Percentiles rank a stretch among this genome's conserved stretches.
phyloP scores from a whole-genome alignment of 2,329 filamentous ascomycete genomes.

The Colletotrichum plurivorum region DNA sequence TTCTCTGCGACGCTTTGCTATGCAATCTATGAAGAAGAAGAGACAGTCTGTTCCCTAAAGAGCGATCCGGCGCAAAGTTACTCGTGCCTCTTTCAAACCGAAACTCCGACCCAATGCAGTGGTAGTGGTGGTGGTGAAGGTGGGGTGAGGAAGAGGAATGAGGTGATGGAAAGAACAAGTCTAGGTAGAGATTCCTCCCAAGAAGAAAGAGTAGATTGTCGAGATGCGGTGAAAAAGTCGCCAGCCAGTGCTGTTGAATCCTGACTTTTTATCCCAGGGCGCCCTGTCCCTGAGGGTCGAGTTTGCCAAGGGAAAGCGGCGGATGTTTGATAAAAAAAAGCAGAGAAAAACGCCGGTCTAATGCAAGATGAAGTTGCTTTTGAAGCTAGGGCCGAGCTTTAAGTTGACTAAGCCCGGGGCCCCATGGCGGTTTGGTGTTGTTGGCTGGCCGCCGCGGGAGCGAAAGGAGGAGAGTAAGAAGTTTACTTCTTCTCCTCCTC shows the following conservation, averaged over 20 bases:
- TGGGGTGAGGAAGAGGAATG: neutral
- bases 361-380: slow-evolving; percentile 16
- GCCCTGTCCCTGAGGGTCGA: neutral
- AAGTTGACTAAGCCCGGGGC: neutral
- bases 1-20: slow-evolving; percentile 9
- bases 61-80: slow-evolving; percentile 16
- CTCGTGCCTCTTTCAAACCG: neutral
- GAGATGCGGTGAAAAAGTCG: slow-evolving; percentile 4
- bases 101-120: slow-evolving; percentile 35
- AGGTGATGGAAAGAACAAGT: neutral
- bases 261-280: neutral
- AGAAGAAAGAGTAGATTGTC: neutral
- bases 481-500: slow-evolving; percentile 53
- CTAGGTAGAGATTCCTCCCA: neutral
- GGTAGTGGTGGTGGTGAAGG: neutral
- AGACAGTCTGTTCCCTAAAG: neutral
- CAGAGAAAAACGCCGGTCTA: slow-evolving; percentile 33
- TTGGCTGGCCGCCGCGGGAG: slow-evolving; percentile 5
- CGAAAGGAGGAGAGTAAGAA: slow-evolving; percentile 22
- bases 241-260: slow-evolving; percentile 23
- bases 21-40: neutral
- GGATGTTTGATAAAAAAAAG: neutral
- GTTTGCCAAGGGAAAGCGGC: neutral
- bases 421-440: neutral
- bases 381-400: slow-evolving; percentile 1